Evolutionary conservation across 2,329 filamentous ascomycete species (phyloP).

Genomic region (Epichloe bromicola): DNA sequence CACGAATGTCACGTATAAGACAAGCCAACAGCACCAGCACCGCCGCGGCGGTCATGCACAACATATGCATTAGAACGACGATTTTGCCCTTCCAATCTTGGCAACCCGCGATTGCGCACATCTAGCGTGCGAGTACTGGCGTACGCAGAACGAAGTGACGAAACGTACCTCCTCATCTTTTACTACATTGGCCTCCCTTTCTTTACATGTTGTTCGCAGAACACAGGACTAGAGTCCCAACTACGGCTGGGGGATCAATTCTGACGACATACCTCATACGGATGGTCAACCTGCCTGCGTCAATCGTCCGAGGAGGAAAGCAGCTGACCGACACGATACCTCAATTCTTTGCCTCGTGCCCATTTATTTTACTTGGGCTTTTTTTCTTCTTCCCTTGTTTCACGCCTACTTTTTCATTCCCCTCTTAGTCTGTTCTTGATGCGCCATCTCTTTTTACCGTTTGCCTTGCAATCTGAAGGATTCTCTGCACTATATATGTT

Average conservation of each 20-base stretch:
- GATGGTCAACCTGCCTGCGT: slow-evolving; percentile 12
- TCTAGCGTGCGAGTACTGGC: slow-evolving; percentile 22
- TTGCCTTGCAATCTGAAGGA: slow-evolving; percentile 15
- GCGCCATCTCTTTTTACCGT: slow-evolving; percentile 6
- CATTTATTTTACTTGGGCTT: slow-evolving; percentile 6
- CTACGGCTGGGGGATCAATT: not conserved
- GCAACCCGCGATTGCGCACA: slow-evolving; percentile 17
- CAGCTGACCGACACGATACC: slow-evolving; percentile 23
- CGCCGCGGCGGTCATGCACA: slow-evolving; percentile 11
- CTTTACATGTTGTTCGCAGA: slow-evolving; percentile 3
- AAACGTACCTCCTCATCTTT: slow-evolving; percentile 21
- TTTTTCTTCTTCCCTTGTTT: slow-evolving; percentile 7
- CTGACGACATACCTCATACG: slow-evolving; percentile 11
- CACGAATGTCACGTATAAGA: slow-evolving; percentile 16
- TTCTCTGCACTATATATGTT: slow-evolving; percentile 20
- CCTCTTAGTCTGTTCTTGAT: slow-evolving; percentile 5
- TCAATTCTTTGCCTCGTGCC: slow-evolving; percentile 15
- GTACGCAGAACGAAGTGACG: slow-evolving; percentile 28
- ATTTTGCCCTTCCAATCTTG: slow-evolving; percentile 16
- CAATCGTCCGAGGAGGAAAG: slow-evolving; percentile 13
- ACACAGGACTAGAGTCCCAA: not conserved
- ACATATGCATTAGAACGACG: slow-evolving; percentile 19
- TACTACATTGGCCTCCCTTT: slow-evolving; percentile 11
- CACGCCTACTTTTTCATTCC: not conserved
- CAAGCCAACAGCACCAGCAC: slow-evolving; percentile 16